Conservation (phyloP, 805 yeast species). For the Teunomyces barrocoloradensis region DNA sequence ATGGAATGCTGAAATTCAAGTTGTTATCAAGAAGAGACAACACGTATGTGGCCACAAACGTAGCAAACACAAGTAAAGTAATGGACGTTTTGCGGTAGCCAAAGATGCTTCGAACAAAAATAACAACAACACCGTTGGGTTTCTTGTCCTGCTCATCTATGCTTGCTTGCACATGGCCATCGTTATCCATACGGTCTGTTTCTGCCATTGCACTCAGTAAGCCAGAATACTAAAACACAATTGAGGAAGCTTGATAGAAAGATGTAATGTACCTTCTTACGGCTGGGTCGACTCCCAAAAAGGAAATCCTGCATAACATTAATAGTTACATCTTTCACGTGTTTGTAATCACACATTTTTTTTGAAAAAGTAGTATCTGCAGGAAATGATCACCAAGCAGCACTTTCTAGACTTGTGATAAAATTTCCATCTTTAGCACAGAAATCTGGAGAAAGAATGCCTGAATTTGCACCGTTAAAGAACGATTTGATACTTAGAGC, state of each 20-base stretch:
- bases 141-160: background rate
- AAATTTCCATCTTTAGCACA: too few relatives aligned
- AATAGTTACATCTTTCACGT: background rate
- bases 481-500: slow-evolving; percentile 92
- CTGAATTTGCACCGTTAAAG: slow-evolving; percentile 69
- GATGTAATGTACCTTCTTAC: background rate
- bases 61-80: slow-evolving; percentile 51
- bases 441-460: slow-evolving; percentile 15
- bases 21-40: slow-evolving; percentile 39
- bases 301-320: background rate
- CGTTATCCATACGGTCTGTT: background rate
- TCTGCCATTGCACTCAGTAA: background rate
- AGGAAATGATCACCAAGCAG: too few relatives aligned
- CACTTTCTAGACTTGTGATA: too few relatives aligned
- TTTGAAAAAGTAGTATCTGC: too few relatives aligned
- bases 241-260: background rate
- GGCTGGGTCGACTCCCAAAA: background rate
- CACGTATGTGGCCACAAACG: slow-evolving; percentile 42
- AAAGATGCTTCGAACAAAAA: slow-evolving; percentile 46
- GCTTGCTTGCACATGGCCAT: background rate
- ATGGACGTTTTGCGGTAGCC: slow-evolving; percentile 75
- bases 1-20: slow-evolving; percentile 33
- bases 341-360: background rate
- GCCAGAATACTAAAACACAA: background rate
- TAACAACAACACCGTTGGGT: slow-evolving; percentile 17